phyloP scores from a whole-genome alignment of 768 basidiomycete species.

The Mycena chlorophos region DNA sequence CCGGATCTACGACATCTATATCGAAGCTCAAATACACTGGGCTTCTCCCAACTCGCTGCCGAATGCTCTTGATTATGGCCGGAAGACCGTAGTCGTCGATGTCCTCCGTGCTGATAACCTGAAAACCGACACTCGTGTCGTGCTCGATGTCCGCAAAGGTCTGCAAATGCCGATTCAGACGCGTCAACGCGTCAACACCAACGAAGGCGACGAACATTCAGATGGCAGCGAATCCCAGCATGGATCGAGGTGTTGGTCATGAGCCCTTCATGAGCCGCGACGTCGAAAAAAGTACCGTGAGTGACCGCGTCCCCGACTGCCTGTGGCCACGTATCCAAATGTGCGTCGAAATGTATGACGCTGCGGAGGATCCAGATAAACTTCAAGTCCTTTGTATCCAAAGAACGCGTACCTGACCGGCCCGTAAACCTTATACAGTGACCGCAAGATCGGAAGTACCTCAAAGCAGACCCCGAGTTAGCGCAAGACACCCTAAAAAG shows the following conservation, averaged over 20 bases:
- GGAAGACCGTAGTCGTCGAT: conserved; percentile 62
- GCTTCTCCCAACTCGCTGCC: conserved; percentile 53
- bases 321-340: conserved; percentile 57
- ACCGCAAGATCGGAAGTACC: conserved; percentile 67
- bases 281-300: conserved; percentile 69
- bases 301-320: conserved; percentile 47
- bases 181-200: neutral
- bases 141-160: conserved; percentile 50
- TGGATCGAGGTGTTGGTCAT: conserved; percentile 65
- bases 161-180: conserved; percentile 34
- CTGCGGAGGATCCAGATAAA: conserved; percentile 43
- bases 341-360: conserved; percentile 67
- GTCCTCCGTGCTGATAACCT: conserved; percentile 61
- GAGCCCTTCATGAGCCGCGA: conserved; percentile 60
- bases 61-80: conserved; percentile 56
- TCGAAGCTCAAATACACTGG: conserved; percentile 67
- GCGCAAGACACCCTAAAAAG: conserved; percentile 39
- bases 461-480: conserved; percentile 47
- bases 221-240: conserved; percentile 67
- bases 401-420: conserved; percentile 58
- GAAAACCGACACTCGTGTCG: conserved; percentile 60
- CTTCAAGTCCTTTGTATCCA: conserved; percentile 63
- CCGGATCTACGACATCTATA: conserved; percentile 68
- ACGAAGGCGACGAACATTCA: conserved; percentile 26
- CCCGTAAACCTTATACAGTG: conserved; percentile 65